These are phyloP conservation scores for Pterocarpus macrocarpus DNA, from an alignment of 306 rosid species.

Conservation along the genomic window DNA sequence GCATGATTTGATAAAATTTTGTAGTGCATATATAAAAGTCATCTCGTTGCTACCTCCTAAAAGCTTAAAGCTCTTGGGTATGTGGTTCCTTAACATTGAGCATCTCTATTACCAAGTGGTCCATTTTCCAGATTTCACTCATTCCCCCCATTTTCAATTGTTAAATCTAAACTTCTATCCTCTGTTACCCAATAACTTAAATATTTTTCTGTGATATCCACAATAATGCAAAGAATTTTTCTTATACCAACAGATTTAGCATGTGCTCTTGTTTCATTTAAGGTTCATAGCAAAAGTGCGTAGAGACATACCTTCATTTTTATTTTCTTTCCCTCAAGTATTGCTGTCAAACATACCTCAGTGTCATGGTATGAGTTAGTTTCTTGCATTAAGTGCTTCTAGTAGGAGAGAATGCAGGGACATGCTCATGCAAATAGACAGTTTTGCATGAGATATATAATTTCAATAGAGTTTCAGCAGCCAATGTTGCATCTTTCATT, in stretches of 20 bases:
- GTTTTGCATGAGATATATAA: not conserved
- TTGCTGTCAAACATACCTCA: not conserved
- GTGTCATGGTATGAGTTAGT: not conserved
- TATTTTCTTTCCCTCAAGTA: not conserved
- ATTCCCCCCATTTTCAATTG: not conserved
- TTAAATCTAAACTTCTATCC: not conserved
- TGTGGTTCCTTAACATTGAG: slow-evolving; percentile 17
- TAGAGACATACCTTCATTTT: not conserved
- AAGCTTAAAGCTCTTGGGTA: not conserved
- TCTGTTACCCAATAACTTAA: too few species aligned
- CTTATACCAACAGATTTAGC: not conserved
- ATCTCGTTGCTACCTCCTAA: not conserved
- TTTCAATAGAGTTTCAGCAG: slow-evolving; percentile 2
- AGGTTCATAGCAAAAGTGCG: slow-evolving; percentile 2
- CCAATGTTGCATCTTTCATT: not conserved
- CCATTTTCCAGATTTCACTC: not conserved
- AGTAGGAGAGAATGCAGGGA: not conserved
- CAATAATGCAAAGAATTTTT: not conserved
- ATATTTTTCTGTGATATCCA: too few species aligned
- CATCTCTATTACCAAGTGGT: slow-evolving; percentile 25
- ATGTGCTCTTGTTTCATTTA: not conserved
- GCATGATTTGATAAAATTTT: slow-evolving; percentile 22
- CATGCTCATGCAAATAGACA: not conserved
- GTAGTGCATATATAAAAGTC: slow-evolving; percentile 7
- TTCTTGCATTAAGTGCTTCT: not conserved